phyloP scores from a whole-genome alignment of 2,329 filamentous ascomycete species.

The Hortaea werneckii region DNA sequence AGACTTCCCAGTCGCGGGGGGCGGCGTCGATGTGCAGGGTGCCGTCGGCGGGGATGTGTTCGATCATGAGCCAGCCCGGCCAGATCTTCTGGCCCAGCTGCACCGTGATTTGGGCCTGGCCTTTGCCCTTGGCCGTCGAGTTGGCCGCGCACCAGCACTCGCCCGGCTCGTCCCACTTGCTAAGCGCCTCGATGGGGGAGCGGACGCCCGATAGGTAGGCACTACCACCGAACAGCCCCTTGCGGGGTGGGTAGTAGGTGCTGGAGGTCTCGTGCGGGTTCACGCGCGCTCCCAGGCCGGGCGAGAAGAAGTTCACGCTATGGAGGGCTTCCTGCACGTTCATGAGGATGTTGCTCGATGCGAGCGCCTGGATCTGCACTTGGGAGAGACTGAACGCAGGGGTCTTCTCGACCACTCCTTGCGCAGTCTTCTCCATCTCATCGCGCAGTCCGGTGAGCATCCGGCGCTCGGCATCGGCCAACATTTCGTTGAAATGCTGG shows the following conservation, averaged over 20 bases:
- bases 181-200: slow-evolving; percentile 43
- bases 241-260: slow-evolving; percentile 19
- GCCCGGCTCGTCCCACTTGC: slow-evolving; percentile 64
- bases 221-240: background rate
- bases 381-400: slow-evolving; percentile 6
- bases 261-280: slow-evolving; percentile 52
- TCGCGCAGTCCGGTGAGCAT: background rate
- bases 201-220: background rate
- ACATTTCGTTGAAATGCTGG: slow-evolving; percentile 4
- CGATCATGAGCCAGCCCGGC: slow-evolving; percentile 34
- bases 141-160: slow-evolving; percentile 75
- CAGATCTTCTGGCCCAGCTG: slow-evolving; percentile 26
- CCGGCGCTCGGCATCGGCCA: background rate
- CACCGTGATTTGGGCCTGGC: slow-evolving; percentile 57
- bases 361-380: slow-evolving; percentile 15
- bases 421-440: background rate
- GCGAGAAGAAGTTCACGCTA: slow-evolving; percentile 62
- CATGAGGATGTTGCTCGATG: slow-evolving; percentile 21
- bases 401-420: background rate
- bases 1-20: slow-evolving; percentile 36
- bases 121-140: slow-evolving; percentile 32
- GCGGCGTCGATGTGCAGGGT: slow-evolving; percentile 31
- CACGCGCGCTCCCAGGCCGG: slow-evolving; percentile 55
- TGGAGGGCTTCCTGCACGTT: slow-evolving; percentile 21
- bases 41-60: slow-evolving; percentile 34